Evolutionary conservation across 257 asterid species (phyloP), one percentile per base, ranked within the genome.

Genomic region (Voacanga thouarsii): DNA sequence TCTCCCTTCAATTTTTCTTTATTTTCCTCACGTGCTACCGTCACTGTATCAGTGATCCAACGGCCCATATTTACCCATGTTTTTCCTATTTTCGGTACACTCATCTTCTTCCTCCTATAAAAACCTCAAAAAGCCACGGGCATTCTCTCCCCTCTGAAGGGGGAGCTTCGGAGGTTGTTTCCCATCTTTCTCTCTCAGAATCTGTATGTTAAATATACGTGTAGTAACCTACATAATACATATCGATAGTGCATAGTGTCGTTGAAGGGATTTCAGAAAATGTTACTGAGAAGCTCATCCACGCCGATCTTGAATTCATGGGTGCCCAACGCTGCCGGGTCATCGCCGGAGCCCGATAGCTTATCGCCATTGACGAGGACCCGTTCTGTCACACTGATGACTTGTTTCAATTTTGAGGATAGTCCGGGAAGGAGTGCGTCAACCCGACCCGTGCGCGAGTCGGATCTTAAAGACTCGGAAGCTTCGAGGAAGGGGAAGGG

Each of bases 251-350:
- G n/a, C 26, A 66, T 19, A 12, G 24, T 11, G 73, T 68, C 3
- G 61, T 55, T 19, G 24, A 1, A 0, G 19, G 9, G 30, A 5
- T 8, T 24, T 23, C 41, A 51, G 51, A 55, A 74, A 75, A 89
- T 90, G 96, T 56, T 92, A 44, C 79, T 90, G 74, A 75, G 94
- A 71, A 90, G 92, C 83, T 82, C 97, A 23, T 92, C 97, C 9
- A 39, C 90, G 0, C 96, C 97, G 44, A 78, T 92, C 75, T 44
- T 89, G 55, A 84, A 87, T 60, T 89, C 96, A 83, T 85, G 92
- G 90, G 7, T 85, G 0, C 89, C 78, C 51, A 86, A 75, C 45
- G 84, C 89, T 1, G 3, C 92, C 39, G 89, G 75, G 19, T 81
- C 92, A 2, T 82, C 90, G 18, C 87, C 93, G 6, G 96, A 92